Conservation (phyloP, 2,329 filamentous ascomycete genomes). For the Cyphellophora europaea region DNA sequence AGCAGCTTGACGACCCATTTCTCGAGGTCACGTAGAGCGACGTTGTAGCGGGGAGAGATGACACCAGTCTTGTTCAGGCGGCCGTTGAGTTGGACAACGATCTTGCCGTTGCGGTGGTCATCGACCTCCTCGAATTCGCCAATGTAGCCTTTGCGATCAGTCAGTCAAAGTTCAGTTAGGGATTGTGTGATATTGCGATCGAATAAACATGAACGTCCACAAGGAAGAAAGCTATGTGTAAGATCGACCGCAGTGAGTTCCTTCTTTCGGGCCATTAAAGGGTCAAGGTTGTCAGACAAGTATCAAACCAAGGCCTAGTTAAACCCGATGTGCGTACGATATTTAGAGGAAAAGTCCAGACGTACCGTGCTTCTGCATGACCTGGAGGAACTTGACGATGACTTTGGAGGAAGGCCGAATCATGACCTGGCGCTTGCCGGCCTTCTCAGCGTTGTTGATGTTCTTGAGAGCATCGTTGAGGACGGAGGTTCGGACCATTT, state of each 20-base stretch:
- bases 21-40: conserved; percentile 94
- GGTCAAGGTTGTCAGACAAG: conserved; percentile 75
- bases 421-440: conserved; percentile 97
- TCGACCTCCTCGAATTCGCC: conserved; percentile 99
- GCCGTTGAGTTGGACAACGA: conserved; percentile 98
- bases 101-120: conserved; percentile 99
- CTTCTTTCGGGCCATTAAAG: conserved; percentile 99
- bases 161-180: conserved; percentile 37
- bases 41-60: conserved; percentile 99
- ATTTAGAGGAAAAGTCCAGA: conserved; percentile 22
- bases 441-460: conserved; percentile 99
- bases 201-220: conserved; percentile 91
- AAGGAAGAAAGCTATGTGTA: conserved; percentile 68
- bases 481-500: conserved; percentile 98
- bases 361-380: conserved; percentile 99
- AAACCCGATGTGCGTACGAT: conserved; percentile 62
- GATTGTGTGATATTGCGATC: conserved; percentile 60
- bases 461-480: conserved; percentile 98
- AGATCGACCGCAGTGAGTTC: conserved; percentile 68
- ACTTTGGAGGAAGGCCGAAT: conserved; percentile 99
- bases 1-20: conserved; percentile 99
- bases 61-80: conserved; percentile 99
- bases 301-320: conserved; percentile 97
- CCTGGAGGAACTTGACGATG: conserved; percentile 97
- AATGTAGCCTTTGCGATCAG: conserved; percentile 69